Base-by-base conservation (phyloP, 1,139 yeast genomes). In the Protomyces lactucae-debilis region DNA sequence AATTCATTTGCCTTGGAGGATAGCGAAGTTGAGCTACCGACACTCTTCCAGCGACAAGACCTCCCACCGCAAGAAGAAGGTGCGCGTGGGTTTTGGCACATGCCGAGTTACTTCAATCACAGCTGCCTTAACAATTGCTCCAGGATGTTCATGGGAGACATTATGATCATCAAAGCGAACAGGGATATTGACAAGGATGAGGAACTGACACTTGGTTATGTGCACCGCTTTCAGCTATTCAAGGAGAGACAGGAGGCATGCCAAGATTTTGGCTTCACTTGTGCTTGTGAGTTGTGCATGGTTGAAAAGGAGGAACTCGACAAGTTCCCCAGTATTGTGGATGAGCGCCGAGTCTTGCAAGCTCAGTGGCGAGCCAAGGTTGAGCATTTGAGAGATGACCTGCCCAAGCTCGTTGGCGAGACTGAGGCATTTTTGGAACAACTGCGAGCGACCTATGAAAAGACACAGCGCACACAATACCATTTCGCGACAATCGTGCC, bases 61-160 rank as follows among this genome's bases (percentile, higher is more conserved):
- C 28, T 18, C 21, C 61, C 51, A 36, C 28, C 9, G 3, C 63
- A 39, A 21, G 45, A 39, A 35, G 18, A 35, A 3, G 57, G 53
- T 45, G 40, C 57, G 3, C 57, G 63, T 14, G 57, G 48, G 4
- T 18, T 59, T 39, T 59, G 57, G 57, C 28, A 48, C 43, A 18
- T 21, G 8, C 63, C 63, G 10, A 59, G 63, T 52, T 59, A 52
- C 21, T 59, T 59, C 57, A 59, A 59, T n/a, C 63, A 59, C 45
- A 52, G 57, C 39, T 59, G 63, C 46, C 45, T 59, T 14, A 52
- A 59, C 53, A 59, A 59, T 21, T 59, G 63, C 45, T 45, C 57
- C 10, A 32, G 63, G 14, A n/a, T 48, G 10, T 59, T 59, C 14
- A 9, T 59, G 23, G 54, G 54, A 4, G 55, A 59, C 21, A 16